Evolutionary conservation across 2,329 filamentous ascomycete genomes (phyloP).

Genomic region (Onygena corvina): DNA sequence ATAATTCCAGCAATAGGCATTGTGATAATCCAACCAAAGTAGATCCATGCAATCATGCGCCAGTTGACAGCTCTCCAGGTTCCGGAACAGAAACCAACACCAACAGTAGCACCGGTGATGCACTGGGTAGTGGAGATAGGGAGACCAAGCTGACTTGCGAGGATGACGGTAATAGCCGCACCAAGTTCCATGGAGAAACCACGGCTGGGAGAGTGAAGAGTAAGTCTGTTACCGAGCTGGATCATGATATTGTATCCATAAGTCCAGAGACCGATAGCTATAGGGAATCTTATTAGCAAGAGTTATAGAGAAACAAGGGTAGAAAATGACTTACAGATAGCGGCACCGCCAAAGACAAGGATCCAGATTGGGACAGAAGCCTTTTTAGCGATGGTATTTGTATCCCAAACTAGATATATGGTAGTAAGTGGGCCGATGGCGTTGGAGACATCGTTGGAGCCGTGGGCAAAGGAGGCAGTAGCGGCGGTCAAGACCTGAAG

Average conservation of each 20-base stretch:
- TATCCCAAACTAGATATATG: slow-evolving; percentile 27
- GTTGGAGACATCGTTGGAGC: slow-evolving; percentile 36
- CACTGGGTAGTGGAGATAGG: slow-evolving; percentile 31
- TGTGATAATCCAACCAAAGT: slow-evolving; percentile 36
- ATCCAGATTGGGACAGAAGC: slow-evolving; percentile 32
- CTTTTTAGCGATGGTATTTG: slow-evolving; percentile 23
- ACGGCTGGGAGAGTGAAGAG: slow-evolving; percentile 29
- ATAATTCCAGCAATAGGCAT: slow-evolving; percentile 34
- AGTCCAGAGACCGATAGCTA: slow-evolving; percentile 30
- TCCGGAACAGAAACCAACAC: slow-evolving; percentile 29
- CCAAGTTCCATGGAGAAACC: slow-evolving; percentile 32
- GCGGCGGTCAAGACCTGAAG: slow-evolving; percentile 33
- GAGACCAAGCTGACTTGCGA: slow-evolving; percentile 25
- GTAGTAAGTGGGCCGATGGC: slow-evolving; percentile 33
- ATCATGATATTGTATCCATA: slow-evolving; percentile 33
- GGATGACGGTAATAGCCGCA: slow-evolving; percentile 30
- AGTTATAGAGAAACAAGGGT: background rate
- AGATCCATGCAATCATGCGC: slow-evolving; percentile 34
- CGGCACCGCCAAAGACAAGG: slow-evolving; percentile 27
- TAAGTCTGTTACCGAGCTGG: slow-evolving; percentile 33
- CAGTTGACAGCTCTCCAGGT: slow-evolving; percentile 34
- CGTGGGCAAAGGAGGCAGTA: slow-evolving; percentile 35
- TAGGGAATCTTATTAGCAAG: background rate
- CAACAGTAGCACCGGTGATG: slow-evolving; percentile 26
- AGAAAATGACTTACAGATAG: slow-evolving; percentile 21